A percentile compares a stretch with the other conserved stretches of the same genome.
phyloP scores from a whole-genome alignment of 1,284 basidiomycete genomes.

The Fistulina hepatica region DNA sequence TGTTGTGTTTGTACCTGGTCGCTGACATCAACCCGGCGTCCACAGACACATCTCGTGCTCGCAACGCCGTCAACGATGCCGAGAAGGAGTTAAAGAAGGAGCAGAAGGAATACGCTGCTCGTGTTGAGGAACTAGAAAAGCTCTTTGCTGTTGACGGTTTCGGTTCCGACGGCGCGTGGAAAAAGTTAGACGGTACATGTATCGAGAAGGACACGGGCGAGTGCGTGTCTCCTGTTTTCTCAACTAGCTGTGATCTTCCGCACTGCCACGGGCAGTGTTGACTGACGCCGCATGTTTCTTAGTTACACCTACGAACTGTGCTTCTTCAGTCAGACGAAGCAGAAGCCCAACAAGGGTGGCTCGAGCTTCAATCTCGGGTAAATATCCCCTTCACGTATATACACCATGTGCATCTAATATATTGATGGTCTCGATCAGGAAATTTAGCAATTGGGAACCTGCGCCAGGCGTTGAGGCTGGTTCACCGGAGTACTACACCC shows the following conservation, averaged over 20 bases:
- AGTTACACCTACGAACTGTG: conserved; percentile 98
- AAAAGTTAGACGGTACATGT: conserved; percentile 82
- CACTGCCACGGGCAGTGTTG: not conserved
- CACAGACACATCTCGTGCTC: conserved; percentile 47
- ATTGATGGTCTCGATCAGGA: not conserved
- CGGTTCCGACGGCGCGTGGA: conserved; percentile 87
- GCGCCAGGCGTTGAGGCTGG: conserved; percentile 55
- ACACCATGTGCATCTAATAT: conserved; percentile 3
- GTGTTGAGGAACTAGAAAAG: conserved; percentile 44
- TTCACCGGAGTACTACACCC: conserved; percentile 65
- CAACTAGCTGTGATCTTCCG: conserved; percentile 1
- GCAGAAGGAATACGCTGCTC: conserved; percentile 37
- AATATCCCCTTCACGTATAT: conserved; percentile 19
- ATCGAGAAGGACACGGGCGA: conserved; percentile 81
- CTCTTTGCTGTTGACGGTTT: conserved; percentile 59
- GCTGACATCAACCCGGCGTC: no score
- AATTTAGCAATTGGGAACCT: conserved; percentile 55
- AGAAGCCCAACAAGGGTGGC: conserved; percentile 82
- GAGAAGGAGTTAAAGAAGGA: conserved; percentile 40
- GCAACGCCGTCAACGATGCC: conserved; percentile 52
- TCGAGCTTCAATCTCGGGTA: conserved; percentile 79
- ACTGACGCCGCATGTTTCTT: not conserved
- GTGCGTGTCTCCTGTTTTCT: conserved; percentile 35
- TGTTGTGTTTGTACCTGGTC: not conserved
- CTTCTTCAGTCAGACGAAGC: conserved; percentile 79